Base-by-base conservation (phyloP, 2,329 filamentous ascomycete species). In the Didymella lethalis region DNA sequence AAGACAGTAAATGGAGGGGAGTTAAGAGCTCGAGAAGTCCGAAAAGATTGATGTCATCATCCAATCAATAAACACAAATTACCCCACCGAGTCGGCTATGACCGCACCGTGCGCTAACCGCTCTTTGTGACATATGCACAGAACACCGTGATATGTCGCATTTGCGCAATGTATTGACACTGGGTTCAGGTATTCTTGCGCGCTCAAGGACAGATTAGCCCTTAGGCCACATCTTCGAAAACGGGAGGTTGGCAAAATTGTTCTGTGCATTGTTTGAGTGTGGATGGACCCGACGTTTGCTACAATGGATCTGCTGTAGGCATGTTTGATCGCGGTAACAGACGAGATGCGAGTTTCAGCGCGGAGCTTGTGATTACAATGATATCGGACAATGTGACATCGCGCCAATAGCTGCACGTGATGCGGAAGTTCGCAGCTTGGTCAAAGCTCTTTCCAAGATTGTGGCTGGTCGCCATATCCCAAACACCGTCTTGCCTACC, bases 1-100 rank as follows among this genome's bases (percentile, higher is more conserved):
- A 28, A 54, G 36, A 51, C 20, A 40, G 53, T 26, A 47, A 49
- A 43, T 54, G 47, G 59, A 58, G 54, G 58, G 51, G 52, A 46
- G 29, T 12, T 38, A 48, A 50, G 44, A 52, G 41, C 51, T 64
- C 52, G 61, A 52, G 43, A 53, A 78, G 73, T 80, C 77, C 72
- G 77, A 68, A 69, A 74, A 72, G 53, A 53, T 48, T 66, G 60
- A 69, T 65, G 64, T 66, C 49, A 43, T 59, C 41, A 36, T 14
- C 56, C 48, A 52, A 55, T 57, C 55, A 64, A 29, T 61, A 56
- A 60, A 48, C 51, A 46, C 36, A 48, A 46, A 44, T 41, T 59
- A 61, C 67, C 67, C 67, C 67, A 63, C 67, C 46, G 20, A 46
- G 26, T 56, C 57, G 59, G 64, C 62, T 44, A 60, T 58, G 57